These are phyloP conservation scores for Tricholoma sp. DNA, from an alignment of 768 basidiomycete genomes.

Conservation along the genomic window DNA sequence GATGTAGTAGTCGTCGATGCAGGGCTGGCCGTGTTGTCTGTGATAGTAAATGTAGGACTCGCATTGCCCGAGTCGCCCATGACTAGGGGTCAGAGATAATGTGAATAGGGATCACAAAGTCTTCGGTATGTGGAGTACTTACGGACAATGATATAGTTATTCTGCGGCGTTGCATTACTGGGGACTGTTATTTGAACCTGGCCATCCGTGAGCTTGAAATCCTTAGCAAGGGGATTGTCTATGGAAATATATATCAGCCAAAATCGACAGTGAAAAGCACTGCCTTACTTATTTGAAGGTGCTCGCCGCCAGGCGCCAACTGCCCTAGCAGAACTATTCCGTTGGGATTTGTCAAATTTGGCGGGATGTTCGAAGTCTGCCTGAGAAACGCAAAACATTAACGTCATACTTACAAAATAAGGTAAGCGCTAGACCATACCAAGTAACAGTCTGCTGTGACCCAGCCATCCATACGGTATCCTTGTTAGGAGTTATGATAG, in stretches of 20 bases:
- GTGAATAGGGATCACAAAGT: not conserved
- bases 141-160: conserved; percentile 61
- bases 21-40: conserved; percentile 34
- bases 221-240: conserved; percentile 56
- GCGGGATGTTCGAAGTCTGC: conserved; percentile 45
- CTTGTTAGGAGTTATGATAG: conserved; percentile 42
- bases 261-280: not conserved
- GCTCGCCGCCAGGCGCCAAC: conserved; percentile 36
- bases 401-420: not conserved
- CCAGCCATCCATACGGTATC: conserved; percentile 49
- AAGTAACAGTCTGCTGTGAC: conserved; percentile 41
- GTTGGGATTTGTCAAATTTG: conserved; percentile 41
- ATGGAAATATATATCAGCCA: conserved; percentile 4
- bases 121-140: conserved; percentile 25
- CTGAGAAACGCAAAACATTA: conserved; percentile 22
- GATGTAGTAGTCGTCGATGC: too few relatives aligned
- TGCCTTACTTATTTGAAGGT: conserved; percentile 48
- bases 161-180: conserved; percentile 27
- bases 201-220: conserved; percentile 49
- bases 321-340: conserved; percentile 51
- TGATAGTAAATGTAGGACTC: conserved; percentile 57
- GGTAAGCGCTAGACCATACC: conserved; percentile 30
- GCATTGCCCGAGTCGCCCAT: conserved; percentile 65
- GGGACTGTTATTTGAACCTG: conserved; percentile 50
- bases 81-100: conserved; percentile 34